phyloP scores from a whole-genome alignment of 768 basidiomycete genomes.

The Lactifluus rugatus region DNA sequence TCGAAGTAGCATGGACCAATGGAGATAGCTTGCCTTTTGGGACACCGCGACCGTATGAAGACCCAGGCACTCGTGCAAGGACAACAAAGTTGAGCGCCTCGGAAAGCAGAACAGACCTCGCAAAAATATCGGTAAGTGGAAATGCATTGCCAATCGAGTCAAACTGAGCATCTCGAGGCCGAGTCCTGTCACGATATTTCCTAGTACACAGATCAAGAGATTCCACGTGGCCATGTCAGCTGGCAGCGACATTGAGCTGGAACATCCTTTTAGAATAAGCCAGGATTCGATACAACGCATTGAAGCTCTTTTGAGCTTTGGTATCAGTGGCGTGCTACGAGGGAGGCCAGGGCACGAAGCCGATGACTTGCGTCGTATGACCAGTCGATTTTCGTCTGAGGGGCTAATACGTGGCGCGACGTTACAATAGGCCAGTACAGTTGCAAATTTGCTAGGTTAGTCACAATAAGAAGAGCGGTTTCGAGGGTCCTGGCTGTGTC shows the following conservation, averaged over 20 bases:
- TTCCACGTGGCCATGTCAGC: not conserved
- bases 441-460: not conserved
- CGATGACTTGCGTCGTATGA: not conserved
- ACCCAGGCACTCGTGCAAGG: not conserved
- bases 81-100: conserved; percentile 27
- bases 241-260: not conserved
- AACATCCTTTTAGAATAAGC: not conserved
- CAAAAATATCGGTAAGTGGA: conserved; percentile 32
- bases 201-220: not conserved
- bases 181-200: not conserved
- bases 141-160: conserved; percentile 23
- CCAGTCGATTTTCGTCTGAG: not conserved
- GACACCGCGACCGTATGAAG: not conserved
- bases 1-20: not conserved
- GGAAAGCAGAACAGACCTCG: conserved; percentile 30
- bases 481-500: not conserved
- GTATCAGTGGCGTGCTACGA: not conserved
- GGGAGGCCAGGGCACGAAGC: not conserved
- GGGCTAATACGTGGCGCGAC: not conserved
- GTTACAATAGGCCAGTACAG: not conserved
- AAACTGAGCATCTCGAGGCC: conserved; percentile 11
- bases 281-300: not conserved
- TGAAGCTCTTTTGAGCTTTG: not conserved
- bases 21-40: not conserved
- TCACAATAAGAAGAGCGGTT: not conserved